phyloP scores from a whole-genome alignment of 495 filamentous ascomycete species.

The Podospora appendiculata region DNA sequence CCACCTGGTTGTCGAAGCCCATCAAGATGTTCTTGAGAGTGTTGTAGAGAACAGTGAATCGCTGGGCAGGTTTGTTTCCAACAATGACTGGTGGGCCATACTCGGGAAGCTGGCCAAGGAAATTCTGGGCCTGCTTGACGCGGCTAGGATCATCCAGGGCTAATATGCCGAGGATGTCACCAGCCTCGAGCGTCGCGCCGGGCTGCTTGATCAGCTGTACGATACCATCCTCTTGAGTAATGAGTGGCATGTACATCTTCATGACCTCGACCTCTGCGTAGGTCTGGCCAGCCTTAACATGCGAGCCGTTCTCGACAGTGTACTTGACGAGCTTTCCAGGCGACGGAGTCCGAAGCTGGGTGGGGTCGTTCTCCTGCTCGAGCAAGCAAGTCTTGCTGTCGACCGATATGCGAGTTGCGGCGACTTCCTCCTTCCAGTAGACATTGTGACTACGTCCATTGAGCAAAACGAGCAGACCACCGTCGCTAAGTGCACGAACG shows the following conservation, averaged over 20 bases:
- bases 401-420: slow-evolving; percentile 89
- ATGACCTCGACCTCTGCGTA: slow-evolving; percentile 99
- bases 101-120: slow-evolving; percentile 83
- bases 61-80: slow-evolving; percentile 87
- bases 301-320: slow-evolving; percentile 92
- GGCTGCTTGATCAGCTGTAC: slow-evolving; percentile 99
- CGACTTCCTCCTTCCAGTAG: slow-evolving; percentile 99
- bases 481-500: slow-evolving; percentile 86
- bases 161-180: slow-evolving; percentile 97
- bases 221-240: slow-evolving; percentile 93
- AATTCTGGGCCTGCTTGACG: slow-evolving; percentile 96
- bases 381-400: slow-evolving; percentile 97
- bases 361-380: slow-evolving; percentile 98
- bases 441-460: slow-evolving; percentile 91
- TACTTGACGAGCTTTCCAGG: slow-evolving; percentile 99
- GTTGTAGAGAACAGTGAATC: slow-evolving; percentile 66
- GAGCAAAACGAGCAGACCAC: slow-evolving; percentile 86
- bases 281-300: slow-evolving; percentile 85
- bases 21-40: slow-evolving; percentile 83
- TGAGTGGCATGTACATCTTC: slow-evolving; percentile 99
- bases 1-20: slow-evolving; percentile 95
- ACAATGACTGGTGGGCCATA: slow-evolving; percentile 78
- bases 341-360: slow-evolving; percentile 87
- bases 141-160: slow-evolving; percentile 92
- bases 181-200: slow-evolving; percentile 93